Conservation (phyloP, 768 basidiomycete genomes). For the Tephrocybe sp. region DNA sequence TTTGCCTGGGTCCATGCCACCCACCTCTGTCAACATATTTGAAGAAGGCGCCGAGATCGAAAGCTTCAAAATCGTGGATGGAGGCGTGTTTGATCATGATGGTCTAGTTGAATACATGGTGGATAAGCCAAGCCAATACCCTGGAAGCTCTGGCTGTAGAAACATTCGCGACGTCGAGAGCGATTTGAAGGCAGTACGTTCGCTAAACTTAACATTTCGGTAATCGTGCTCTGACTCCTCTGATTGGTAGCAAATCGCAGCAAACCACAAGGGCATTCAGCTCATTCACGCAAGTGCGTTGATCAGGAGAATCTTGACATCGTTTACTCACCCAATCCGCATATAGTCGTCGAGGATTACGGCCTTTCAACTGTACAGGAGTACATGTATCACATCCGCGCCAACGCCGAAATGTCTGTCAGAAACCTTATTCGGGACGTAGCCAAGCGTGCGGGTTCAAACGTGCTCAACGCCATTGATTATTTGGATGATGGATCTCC, state of each 20-base stretch:
- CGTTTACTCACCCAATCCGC: slow-evolving; percentile 7
- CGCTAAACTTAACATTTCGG: not conserved
- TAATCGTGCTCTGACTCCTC: slow-evolving; percentile 9
- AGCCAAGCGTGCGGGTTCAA: slow-evolving; percentile 64
- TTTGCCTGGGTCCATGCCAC: slow-evolving; percentile 93
- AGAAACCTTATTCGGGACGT: slow-evolving; percentile 78
- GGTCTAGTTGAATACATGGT: slow-evolving; percentile 81
- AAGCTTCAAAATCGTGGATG: slow-evolving; percentile 88
- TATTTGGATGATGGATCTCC: slow-evolving; percentile 89
- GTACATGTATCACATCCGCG: slow-evolving; percentile 90
- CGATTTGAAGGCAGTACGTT: slow-evolving; percentile 82
- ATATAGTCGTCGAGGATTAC: slow-evolving; percentile 82
- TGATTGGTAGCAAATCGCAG: slow-evolving; percentile 77
- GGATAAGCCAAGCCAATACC: slow-evolving; percentile 76
- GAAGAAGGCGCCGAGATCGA: slow-evolving; percentile 93
- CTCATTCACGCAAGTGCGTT: slow-evolving; percentile 74
- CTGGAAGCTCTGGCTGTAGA: slow-evolving; percentile 84
- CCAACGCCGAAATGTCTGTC: slow-evolving; percentile 87
- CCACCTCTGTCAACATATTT: slow-evolving; percentile 86
- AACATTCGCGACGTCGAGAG: slow-evolving; percentile 90
- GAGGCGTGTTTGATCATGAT: slow-evolving; percentile 75
- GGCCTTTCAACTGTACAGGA: slow-evolving; percentile 84
- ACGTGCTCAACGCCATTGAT: slow-evolving; percentile 69
- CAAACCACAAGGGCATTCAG: slow-evolving; percentile 90
- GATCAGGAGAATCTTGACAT: not conserved